phyloP scores from a whole-genome alignment of 371 early-diverging fungal genomes.

The Blakeslea trispora region DNA sequence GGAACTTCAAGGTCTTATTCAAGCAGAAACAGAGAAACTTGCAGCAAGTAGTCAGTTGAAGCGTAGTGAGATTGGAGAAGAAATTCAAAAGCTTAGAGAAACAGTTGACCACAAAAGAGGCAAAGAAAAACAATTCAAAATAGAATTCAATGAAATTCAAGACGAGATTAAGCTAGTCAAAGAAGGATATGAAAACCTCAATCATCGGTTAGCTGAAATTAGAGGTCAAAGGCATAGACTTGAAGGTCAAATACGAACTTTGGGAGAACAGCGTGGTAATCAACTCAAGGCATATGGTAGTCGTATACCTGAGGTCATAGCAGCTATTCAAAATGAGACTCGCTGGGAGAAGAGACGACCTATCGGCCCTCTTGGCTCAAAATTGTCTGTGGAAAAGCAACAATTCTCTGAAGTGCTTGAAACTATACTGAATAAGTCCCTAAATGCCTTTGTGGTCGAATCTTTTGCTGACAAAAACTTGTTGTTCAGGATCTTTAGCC shows the following conservation, averaged over 20 bases:
- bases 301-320: slow-evolving; percentile 68
- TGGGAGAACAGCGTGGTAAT: slow-evolving; percentile 63
- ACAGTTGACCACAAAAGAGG: slow-evolving; percentile 1
- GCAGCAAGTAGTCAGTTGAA: slow-evolving; percentile 29
- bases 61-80: slow-evolving; percentile 18
- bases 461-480: slow-evolving; percentile 65
- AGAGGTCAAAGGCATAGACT: slow-evolving; percentile 10
- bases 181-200: slow-evolving; percentile 6
- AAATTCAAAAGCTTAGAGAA: slow-evolving; percentile 41
- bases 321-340: slow-evolving; percentile 56
- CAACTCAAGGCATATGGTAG: slow-evolving; percentile 73
- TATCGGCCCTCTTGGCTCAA: slow-evolving; percentile 85
- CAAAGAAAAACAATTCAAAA: slow-evolving; percentile 5
- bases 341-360: slow-evolving; percentile 66
- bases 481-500: slow-evolving; percentile 54
- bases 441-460: slow-evolving; percentile 81
- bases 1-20: slow-evolving; percentile 22
- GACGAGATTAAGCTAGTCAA: slow-evolving; percentile 19
- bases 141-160: slow-evolving; percentile 27
- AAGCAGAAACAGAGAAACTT: slow-evolving; percentile 33
- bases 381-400: slow-evolving; percentile 64
- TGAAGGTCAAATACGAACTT: slow-evolving; percentile 28
- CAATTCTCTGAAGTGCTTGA: slow-evolving; percentile 74
- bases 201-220: neutral
- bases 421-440: slow-evolving; percentile 60